A percentile compares a stretch with the other conserved stretches of the same genome.
These are phyloP conservation scores for Psilocybe subaeruginosa DNA, from an alignment of 768 basidiomycete genomes.

Conservation along the genomic window DNA sequence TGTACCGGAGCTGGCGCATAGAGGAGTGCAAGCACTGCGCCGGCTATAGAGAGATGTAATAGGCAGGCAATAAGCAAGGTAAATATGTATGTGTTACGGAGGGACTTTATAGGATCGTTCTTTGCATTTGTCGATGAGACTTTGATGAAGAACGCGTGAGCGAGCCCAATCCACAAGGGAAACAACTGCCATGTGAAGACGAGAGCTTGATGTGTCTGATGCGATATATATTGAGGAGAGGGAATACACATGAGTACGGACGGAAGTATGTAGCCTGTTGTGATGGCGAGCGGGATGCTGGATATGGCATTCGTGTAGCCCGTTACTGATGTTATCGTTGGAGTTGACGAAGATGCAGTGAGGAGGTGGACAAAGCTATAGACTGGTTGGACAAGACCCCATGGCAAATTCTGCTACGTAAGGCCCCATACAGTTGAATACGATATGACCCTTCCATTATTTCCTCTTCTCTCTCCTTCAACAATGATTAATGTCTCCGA, in stretches of 20 bases:
- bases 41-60: not conserved
- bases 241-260: not conserved
- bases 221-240: not conserved
- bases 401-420: not conserved
- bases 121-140: not conserved
- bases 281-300: not conserved
- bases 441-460: not conserved
- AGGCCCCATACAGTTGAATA: slow-evolving; percentile 1
- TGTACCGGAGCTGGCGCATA: not conserved
- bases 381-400: not conserved
- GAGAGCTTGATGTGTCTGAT: slow-evolving; percentile 1
- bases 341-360: not conserved
- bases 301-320: not conserved
- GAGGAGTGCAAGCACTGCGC: not conserved
- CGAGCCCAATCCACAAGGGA: not conserved
- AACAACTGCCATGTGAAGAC: slow-evolving; percentile 1
- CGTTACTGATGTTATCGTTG: not conserved
- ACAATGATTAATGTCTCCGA: not conserved
- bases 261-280: not conserved
- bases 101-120: not conserved
- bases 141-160: not conserved
- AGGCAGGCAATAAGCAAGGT: not conserved
- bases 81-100: not conserved
- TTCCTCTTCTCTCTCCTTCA: not conserved
- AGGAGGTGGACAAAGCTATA: not conserved